Evolutionary conservation across 495 filamentous ascomycete genomes (phyloP), one percentile per base, ranked within the genome.

Genomic region (Tetracladium setigerum): DNA sequence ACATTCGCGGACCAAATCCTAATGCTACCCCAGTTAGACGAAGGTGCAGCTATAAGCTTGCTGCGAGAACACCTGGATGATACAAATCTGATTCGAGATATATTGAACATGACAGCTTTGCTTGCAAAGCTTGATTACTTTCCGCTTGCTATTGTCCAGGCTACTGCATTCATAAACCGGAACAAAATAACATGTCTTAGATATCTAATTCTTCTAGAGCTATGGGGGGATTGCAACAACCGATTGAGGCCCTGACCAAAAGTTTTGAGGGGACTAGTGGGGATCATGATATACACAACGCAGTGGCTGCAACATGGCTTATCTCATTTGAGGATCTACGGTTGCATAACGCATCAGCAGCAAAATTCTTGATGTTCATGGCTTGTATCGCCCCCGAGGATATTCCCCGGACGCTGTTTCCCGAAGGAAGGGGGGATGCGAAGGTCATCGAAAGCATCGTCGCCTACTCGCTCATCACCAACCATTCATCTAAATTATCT

Each of bases 301-400:
- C 78, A 5, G 62, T 81, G 0, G 71, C 71, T 1, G 66, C 62
- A 1, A 82, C 76, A 0, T 81, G 73, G 76, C 60, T 72, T 1
- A 68, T 76, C 0, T 77, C 74, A 0, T 75, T 81, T 40, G 44
- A 63, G 0, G 67, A 78, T 47, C 72, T 79, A 8, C 59, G 49
- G 18, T 15, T 55, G 4, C 38, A 45, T 0, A 41, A 68, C 34
- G 36, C 16, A 9, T 11, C 62, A 0, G 70, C 72, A 0, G 54
- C 62, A 0, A 50, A 70, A 0, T 63, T 64, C 39, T 49, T 80
- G 0, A 57, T 51, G 0, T 66, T 73, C 44, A 72, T 78, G 13
- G 19, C 30, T 30, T 44, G 30, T 45, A 37, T 50, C 17, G 27
- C 36, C 7, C 7, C 19, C 17, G 4, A 50, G 30, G 47, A 50